Evolutionary conservation across 2,329 filamentous ascomycete genomes (phyloP).

Genomic region (Dichotomopilus funicola): DNA sequence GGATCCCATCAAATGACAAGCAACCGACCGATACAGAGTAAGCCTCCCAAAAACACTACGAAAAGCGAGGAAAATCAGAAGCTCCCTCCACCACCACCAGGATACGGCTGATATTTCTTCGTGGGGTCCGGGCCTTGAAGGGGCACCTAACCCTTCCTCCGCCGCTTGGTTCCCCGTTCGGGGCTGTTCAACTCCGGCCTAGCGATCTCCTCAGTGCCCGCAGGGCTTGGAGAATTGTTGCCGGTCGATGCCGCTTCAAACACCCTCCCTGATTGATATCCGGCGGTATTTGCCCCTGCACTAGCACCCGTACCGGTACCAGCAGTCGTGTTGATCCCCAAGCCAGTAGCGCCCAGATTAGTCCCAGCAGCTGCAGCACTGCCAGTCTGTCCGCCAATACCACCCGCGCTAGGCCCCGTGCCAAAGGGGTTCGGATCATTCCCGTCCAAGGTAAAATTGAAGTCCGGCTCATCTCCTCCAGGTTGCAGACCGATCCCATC

Average conservation of each 20-base stretch:
- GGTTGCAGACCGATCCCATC: background rate
- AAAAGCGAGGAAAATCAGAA: background rate
- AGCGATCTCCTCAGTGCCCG: slow-evolving; percentile 45
- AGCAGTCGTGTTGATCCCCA: background rate
- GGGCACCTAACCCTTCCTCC: slow-evolving; percentile 26
- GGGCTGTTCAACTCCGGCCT: slow-evolving; percentile 35
- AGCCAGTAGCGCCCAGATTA: background rate
- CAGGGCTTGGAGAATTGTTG: slow-evolving; percentile 38
- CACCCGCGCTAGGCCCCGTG: slow-evolving; percentile 14
- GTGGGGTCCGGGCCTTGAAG: background rate
- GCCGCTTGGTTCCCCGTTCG: slow-evolving; percentile 31
- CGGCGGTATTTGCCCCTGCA: background rate
- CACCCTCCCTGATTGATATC: slow-evolving; percentile 15
- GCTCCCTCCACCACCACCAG: too few relatives aligned
- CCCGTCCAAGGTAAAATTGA: slow-evolving; percentile 45
- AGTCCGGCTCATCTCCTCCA: slow-evolving; percentile 31
- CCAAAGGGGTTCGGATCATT: slow-evolving; percentile 8
- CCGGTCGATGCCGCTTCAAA: slow-evolving; percentile 19
- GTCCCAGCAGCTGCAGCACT: background rate
- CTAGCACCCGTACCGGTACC: slow-evolving; percentile 16
- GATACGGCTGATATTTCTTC: too few relatives aligned
- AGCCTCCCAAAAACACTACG: background rate
- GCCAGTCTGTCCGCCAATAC: slow-evolving; percentile 9
- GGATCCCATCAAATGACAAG: background rate
- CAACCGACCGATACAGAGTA: background rate